Base-by-base conservation (phyloP, 192 early-diverging fungal species). In the Tieghemiomyces parasiticus region DNA sequence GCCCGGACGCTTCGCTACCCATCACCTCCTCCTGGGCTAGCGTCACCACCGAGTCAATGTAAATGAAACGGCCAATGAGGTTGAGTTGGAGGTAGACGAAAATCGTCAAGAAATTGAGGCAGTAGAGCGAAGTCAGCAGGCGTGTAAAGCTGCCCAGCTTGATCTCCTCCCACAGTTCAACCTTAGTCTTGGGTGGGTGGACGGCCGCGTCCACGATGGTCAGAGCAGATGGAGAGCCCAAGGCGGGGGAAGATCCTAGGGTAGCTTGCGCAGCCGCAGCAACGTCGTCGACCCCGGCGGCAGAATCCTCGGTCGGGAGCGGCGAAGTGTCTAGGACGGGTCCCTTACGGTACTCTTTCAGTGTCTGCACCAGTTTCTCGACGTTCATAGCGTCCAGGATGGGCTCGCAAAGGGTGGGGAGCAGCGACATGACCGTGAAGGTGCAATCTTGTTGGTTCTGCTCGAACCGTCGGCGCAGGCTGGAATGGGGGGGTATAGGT, bases 401-500 rank as follows among this genome's bases (percentile, higher is more conserved):
- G 35, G 89, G 80, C 47, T 91, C 87, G 54, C 78, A 78, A 35
- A 95, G 68, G 28, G 84, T 83, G 0, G 92, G 90, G 46, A 95
- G 67, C 35, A 93, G 76, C 33, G 86, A 81, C 61, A 84, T 68
- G n/a, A 93, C 84, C 4, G 86, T 86, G 58, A 90, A 91, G 24
- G 79, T 68, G 67, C 91, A 93, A 74, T 98, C 95, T 51, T 84
- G 79, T 64, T 91, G 90, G 71, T 93, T 93, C 76, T 93, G 90
- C 62, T 94, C 87, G 67, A 95, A 97, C 19, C 94, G 81, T 53
- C 87, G 74, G 50, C 83, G 87, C 58, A 94, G 77, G 61, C 85
- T 91, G 35, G 4, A 62, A 58, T n/a, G n/a, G n/a, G n/a, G n/a
- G n/a, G n/a, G n/a, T n/a, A n/a, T n/a, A n/a, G n/a, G n/a, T n/a